Conservation (phyloP, 768 basidiomycete genomes). For the Tylopilus vinaceipallidus region DNA sequence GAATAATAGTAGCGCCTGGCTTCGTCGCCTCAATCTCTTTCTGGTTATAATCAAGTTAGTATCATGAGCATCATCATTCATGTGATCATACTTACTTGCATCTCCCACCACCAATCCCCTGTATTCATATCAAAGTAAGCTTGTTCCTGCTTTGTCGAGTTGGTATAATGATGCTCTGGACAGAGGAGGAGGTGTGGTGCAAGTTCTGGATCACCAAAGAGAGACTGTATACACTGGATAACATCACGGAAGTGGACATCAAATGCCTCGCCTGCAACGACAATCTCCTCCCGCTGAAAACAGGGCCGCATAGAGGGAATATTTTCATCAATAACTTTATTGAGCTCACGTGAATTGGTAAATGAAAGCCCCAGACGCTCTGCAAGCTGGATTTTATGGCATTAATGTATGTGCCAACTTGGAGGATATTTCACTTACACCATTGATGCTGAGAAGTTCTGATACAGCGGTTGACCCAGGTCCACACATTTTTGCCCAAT, state of each 20-base stretch:
- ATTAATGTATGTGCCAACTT: too few species aligned
- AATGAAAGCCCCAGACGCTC: not conserved
- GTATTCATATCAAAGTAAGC: not conserved
- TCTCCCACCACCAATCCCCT: not conserved
- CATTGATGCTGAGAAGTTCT: not conserved
- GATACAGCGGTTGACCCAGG: not conserved
- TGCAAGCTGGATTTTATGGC: not conserved
- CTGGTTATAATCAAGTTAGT: not conserved
- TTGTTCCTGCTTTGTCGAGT: not conserved
- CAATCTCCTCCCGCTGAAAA: too few species aligned
- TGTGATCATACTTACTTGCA: not conserved
- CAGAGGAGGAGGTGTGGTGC: not conserved
- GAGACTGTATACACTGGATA: not conserved
- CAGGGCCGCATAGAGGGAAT: not conserved
- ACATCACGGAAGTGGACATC: not conserved
- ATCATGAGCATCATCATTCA: not conserved
- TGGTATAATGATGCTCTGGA: not conserved
- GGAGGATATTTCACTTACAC: not conserved
- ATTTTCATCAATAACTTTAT: not conserved
- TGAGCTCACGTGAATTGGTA: not conserved
- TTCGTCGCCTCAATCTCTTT: not conserved
- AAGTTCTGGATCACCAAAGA: not conserved
- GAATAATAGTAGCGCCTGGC: not conserved
- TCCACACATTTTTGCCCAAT: not conserved
- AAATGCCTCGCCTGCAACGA: not conserved